These are phyloP conservation scores for Melanogaster broomeanus DNA, from an alignment of 768 basidiomycete species.

Conservation along the genomic window DNA sequence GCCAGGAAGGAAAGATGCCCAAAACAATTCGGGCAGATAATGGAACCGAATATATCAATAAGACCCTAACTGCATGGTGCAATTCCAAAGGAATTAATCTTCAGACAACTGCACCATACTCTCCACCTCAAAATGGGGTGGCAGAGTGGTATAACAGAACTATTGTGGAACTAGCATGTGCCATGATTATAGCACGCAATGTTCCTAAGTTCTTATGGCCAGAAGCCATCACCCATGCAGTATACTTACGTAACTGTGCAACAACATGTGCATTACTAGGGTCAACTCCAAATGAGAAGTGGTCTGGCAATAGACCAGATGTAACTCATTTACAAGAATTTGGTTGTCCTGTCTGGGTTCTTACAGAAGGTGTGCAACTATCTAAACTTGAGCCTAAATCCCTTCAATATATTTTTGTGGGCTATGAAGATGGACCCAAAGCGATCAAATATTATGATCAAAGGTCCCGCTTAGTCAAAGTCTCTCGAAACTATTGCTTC, in stretches of 20 bases:
- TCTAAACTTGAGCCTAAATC: constrained; percentile 13
- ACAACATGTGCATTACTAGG: not conserved
- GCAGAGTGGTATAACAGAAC: constrained; percentile 41
- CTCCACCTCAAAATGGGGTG: constrained; percentile 39
- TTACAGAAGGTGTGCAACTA: constrained; percentile 4
- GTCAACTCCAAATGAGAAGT: constrained; percentile 4
- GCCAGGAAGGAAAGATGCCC: constrained; percentile 1
- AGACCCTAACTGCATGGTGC: constrained; percentile 20
- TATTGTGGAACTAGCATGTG: constrained; percentile 25
- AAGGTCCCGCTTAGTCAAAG: not conserved
- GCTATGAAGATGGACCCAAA: constrained; percentile 7
- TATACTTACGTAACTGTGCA: constrained; percentile 28
- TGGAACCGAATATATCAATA: constrained; percentile 34
- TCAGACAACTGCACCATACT: constrained; percentile 36
- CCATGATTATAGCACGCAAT: constrained; percentile 32
- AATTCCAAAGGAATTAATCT: constrained; percentile 27
- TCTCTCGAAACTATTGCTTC: not conserved
- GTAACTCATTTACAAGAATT: constrained; percentile 31
- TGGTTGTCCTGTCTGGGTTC: constrained; percentile 10
- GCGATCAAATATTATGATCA: constrained; percentile 15
- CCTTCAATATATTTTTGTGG: constrained; percentile 11
- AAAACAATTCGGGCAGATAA: constrained; percentile 29
- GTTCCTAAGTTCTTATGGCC: constrained; percentile 35
- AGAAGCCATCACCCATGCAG: constrained; percentile 27
- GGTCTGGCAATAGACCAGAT: constrained; percentile 20